Evolutionary conservation across 176 grass and related monocot genomes (phyloP).

Genomic region (sorghum (Sorghum bicolor)): DNA sequence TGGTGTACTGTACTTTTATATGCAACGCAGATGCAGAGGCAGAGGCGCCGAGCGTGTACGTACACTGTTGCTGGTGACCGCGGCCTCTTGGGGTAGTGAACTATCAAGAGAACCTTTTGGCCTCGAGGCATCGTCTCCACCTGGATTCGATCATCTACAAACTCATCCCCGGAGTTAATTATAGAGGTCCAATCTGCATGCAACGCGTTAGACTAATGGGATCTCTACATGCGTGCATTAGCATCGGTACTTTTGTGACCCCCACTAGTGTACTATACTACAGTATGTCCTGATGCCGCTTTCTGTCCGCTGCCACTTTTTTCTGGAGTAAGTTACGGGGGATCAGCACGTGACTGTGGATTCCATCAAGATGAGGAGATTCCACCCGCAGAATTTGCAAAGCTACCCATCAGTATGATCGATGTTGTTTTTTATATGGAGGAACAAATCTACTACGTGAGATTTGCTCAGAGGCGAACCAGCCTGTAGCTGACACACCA

Average conservation of each 20-base stretch:
- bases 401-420: not conserved
- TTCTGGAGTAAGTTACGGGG: not conserved
- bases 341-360: constrained; percentile 22
- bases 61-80: not conserved
- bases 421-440: not conserved
- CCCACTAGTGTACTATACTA: not conserved
- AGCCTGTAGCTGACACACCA: not conserved
- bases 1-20: too few relatives aligned
- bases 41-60: not conserved
- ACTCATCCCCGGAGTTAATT: not conserved
- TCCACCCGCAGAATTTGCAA: not conserved
- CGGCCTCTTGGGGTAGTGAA: constrained; percentile 8
- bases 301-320: constrained; percentile 8
- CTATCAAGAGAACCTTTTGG: not conserved
- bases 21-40: too few relatives aligned
- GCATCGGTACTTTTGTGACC: not conserved
- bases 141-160: not conserved
- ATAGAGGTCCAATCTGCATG: not conserved
- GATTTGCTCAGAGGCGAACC: not conserved
- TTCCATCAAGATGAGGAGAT: constrained; percentile 12
- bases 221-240: constrained; percentile 17
- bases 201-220: not conserved
- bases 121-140: too few relatives aligned
- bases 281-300: not conserved
- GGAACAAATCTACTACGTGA: not conserved